Percentiles rank a stretch among this genome's conserved stretches.
Evolutionary conservation across 352 stramenopile genomes (phyloP).

Genomic region (Globisporangium yorkense): DNA sequence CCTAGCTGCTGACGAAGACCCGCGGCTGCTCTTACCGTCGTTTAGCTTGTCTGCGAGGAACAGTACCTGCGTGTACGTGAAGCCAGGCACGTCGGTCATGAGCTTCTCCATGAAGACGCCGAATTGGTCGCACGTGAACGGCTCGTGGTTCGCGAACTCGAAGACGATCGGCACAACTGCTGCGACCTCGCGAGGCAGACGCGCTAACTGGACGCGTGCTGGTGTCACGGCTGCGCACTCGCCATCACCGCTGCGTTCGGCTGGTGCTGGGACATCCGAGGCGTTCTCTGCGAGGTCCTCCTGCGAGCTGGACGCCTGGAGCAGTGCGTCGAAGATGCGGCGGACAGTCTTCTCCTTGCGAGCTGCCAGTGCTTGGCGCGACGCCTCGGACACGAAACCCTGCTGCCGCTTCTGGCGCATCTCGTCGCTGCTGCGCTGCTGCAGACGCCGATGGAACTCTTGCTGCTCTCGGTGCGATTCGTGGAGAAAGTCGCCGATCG

Average conservation of each 20-base stretch:
- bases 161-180: constrained; percentile 58
- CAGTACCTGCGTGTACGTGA: constrained; percentile 72
- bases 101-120: constrained; percentile 55
- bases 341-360: constrained; percentile 58
- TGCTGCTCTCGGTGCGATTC: constrained; percentile 55
- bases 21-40: constrained; percentile 28
- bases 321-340: constrained; percentile 42
- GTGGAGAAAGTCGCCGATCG: constrained; percentile 75
- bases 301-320: constrained; percentile 6
- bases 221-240: constrained; percentile 21
- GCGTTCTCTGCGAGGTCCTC: background rate
- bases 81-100: constrained; percentile 43
- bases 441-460: constrained; percentile 44
- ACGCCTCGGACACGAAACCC: constrained; percentile 54
- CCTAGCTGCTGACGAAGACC: constrained; percentile 2
- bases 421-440: constrained; percentile 34
- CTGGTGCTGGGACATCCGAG: too few species aligned
- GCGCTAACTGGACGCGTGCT: constrained; percentile 25
- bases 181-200: constrained; percentile 48
- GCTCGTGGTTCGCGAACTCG: constrained; percentile 44
- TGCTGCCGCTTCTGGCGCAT: constrained; percentile 40
- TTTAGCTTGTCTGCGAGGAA: constrained; percentile 53
- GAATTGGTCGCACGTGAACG: constrained; percentile 41
- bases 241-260: background rate
- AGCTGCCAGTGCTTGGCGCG: constrained; percentile 39